Percentiles rank a stretch among this genome's conserved stretches.
Evolutionary conservation across 129 eudicot species (phyloP).

Genomic region (Deinandra increscens): DNA sequence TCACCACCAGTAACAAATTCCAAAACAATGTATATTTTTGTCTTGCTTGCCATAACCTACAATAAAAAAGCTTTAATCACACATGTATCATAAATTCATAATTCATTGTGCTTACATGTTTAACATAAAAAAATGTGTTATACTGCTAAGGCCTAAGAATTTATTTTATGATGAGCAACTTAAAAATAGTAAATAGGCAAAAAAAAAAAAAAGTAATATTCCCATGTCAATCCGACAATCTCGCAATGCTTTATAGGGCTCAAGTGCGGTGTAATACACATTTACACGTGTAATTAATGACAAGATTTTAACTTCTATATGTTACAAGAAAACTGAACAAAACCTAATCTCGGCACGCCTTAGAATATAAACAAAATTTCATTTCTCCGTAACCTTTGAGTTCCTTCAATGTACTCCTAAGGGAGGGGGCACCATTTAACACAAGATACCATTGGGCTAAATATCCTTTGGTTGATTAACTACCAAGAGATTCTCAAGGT

Average conservation of each 20-base stretch:
- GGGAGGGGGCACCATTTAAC: too few species aligned
- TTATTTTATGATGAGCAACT: background rate
- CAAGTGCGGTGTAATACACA: slow-evolving; percentile 2
- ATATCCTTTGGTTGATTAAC: background rate
- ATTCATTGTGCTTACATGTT: background rate
- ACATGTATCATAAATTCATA: background rate
- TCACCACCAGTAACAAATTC: slow-evolving; percentile 84
- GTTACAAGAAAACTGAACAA: background rate
- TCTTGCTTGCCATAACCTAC: slow-evolving; percentile 85
- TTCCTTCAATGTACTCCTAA: background rate
- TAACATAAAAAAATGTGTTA: background rate
- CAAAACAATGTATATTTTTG: slow-evolving; percentile 82
- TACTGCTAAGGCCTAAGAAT: background rate
- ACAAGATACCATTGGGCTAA: too few species aligned
- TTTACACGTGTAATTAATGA: slow-evolving; percentile 16
- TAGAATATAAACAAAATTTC: background rate
- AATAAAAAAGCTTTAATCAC: background rate
- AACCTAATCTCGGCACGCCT: slow-evolving; percentile 3
- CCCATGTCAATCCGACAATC: background rate
- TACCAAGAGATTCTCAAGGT: slow-evolving; percentile 7
- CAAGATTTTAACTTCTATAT: slow-evolving; percentile 16
- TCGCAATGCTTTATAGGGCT: background rate
- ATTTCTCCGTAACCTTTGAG: background rate
- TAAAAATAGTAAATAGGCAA: background rate
- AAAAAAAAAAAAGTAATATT: background rate